Conservation (phyloP, 192 early-diverging fungal species). For the Linnemannia exigua region DNA sequence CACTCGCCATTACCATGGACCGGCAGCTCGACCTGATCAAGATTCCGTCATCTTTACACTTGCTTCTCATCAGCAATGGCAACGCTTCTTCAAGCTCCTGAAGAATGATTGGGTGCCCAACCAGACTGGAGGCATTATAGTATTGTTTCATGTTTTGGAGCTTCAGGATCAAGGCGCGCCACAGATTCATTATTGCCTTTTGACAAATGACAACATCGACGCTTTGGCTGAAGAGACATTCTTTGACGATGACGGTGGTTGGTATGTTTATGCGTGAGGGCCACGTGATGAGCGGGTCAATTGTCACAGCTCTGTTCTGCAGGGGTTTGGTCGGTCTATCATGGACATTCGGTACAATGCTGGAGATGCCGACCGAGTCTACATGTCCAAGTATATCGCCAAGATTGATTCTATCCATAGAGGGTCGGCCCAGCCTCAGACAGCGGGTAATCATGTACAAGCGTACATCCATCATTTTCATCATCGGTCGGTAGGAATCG, state of each 20-base stretch:
- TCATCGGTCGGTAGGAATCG: too few species aligned
- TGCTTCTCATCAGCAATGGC: neutral
- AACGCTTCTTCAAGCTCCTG: neutral
- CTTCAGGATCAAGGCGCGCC: too few species aligned
- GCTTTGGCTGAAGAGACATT: too few species aligned
- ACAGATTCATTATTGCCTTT: too few species aligned
- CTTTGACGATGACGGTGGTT: neutral
- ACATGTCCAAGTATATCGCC: constrained; percentile 6
- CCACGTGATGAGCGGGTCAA: neutral
- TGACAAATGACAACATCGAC: too few species aligned
- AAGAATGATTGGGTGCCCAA: neutral
- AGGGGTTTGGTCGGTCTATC: neutral
- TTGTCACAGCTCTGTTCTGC: neutral
- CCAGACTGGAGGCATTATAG: neutral
- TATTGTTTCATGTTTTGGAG: neutral
- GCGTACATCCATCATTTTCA: too few species aligned
- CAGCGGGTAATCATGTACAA: too few species aligned
- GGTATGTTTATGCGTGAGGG: too few species aligned
- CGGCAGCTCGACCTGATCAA: neutral
- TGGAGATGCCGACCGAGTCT: neutral
- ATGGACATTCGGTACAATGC: neutral
- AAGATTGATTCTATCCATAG: neutral
- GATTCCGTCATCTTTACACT: neutral
- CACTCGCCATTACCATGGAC: neutral
- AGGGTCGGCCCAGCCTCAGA: too few species aligned